Evolutionary conservation across 2,329 filamentous ascomycete species (phyloP), one percentile per base, ranked within the genome.

Genomic region (Setomelanomma holmii): DNA sequence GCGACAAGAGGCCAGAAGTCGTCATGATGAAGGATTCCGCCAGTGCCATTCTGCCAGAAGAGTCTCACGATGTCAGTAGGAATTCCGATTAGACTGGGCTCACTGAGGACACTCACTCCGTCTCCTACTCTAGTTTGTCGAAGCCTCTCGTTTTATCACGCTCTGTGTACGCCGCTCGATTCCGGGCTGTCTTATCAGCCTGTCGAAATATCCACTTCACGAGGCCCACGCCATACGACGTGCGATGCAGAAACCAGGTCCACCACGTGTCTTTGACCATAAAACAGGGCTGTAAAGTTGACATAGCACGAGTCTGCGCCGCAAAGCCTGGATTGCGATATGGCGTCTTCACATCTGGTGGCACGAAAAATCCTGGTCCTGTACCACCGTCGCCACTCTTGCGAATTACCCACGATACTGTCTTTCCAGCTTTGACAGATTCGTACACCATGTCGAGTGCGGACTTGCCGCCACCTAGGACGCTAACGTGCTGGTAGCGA

Each of bases 381-480:
- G 62, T 62, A 17, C 49, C 36, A 3, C 45, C 41, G 30, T 45
- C 40, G 42, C 70, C 66, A 17, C 63, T 60, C 38, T 35, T 40
- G 23, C 46, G 45, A 24, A 75, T 67, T 40, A 76, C 64, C 75
- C 75, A 77, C 14, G 56, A 64, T 2, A 76, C 71, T 0, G 40
- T 60, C 41, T 73, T 74, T 14, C 63, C 64, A 1, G 63, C 64
- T 54, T 74, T 75, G 21, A 63, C 64, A 7, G 58, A 53, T 33
- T 69, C 66, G 47, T 77, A 77, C 1, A 71, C 67, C 59, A 76
- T 69, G 51, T 77, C 75, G 16, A 71, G 74, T 5, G 74, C 63
- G 6, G 75, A 77, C 42, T 77, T 76, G 11, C 67, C 72, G 3
- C 60, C 75, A 12, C 75, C 74, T 12, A 76, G 36, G 1, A 77